phyloP scores from a whole-genome alignment of 768 basidiomycete species.

The Thelephora ganbajun region DNA sequence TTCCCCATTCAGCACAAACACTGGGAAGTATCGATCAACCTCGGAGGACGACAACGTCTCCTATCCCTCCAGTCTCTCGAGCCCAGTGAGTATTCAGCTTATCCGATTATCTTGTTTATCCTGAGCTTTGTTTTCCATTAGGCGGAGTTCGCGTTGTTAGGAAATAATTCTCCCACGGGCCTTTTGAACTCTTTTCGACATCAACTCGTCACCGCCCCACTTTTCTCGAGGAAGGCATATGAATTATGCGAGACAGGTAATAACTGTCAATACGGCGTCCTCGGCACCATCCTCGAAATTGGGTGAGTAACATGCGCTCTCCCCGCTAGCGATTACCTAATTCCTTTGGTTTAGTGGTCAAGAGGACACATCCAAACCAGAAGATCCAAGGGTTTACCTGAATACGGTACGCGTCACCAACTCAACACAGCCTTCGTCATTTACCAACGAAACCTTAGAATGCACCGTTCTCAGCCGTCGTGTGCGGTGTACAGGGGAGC shows the following conservation, averaged over 20 bases:
- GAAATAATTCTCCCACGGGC: too few relatives aligned
- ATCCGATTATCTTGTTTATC: too few relatives aligned
- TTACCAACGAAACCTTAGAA: not conserved
- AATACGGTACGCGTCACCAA: constrained; percentile 35
- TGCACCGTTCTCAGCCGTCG: not conserved
- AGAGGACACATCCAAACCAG: constrained; percentile 20
- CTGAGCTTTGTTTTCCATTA: too few relatives aligned
- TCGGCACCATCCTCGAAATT: constrained; percentile 22
- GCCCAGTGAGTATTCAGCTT: too few relatives aligned
- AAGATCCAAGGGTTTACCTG: constrained; percentile 44
- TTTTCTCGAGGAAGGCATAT: constrained; percentile 17
- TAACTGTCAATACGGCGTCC: constrained; percentile 46
- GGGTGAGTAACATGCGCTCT: not conserved
- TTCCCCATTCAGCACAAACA: too few relatives aligned
- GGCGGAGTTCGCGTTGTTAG: too few relatives aligned
- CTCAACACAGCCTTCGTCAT: not conserved
- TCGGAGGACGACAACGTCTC: too few relatives aligned
- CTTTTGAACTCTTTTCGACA: constrained; percentile 1
- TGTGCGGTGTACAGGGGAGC: not conserved
- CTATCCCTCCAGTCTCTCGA: too few relatives aligned
- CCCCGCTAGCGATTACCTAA: not conserved
- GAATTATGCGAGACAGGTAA: constrained; percentile 10
- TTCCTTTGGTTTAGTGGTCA: not conserved
- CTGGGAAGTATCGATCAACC: too few relatives aligned
- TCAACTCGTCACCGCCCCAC: constrained; percentile 11